Evolutionary conservation across 139 green algal genomes (phyloP).

Genomic region (Raphidocelis subcapitata): DNA sequence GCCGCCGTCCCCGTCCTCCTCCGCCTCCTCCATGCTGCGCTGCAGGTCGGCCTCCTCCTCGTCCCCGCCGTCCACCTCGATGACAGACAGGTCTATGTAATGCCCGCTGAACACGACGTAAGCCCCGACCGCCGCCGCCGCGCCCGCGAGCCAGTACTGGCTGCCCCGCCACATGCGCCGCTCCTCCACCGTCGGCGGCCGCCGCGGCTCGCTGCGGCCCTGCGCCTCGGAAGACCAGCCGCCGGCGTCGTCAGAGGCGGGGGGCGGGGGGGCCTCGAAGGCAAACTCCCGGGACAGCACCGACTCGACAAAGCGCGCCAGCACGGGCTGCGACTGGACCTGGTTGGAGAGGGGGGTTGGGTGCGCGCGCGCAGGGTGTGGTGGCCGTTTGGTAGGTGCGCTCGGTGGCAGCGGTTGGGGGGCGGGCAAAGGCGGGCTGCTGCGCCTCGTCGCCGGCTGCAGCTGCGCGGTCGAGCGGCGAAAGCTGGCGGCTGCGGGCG

Average conservation of each 20-base stretch:
- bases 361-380: no score
- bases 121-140: constrained; percentile 27
- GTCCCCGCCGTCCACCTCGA: constrained; percentile 31
- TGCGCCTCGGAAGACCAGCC: constrained; percentile 39
- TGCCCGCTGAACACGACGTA: constrained; percentile 58
- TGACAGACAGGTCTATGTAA: constrained; percentile 37
- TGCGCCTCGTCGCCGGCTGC: no score
- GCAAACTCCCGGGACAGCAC: constrained; percentile 13
- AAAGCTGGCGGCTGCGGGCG: no score
- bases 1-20: no score
- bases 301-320: constrained; percentile 11
- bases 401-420: no score
- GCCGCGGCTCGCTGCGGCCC: constrained; percentile 34
- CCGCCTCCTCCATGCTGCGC: neutral
- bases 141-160: constrained; percentile 49
- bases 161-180: constrained; percentile 39
- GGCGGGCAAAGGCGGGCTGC: no score
- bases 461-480: no score
- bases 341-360: neutral
- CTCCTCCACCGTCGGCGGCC: constrained; percentile 40
- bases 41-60: constrained; percentile 25
- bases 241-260: constrained; percentile 3
- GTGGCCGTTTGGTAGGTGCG: no score
- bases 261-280: constrained; percentile 20
- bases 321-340: constrained; percentile 11